Evolutionary conservation across 2,329 filamentous ascomycete genomes (phyloP), one percentile per base, ranked within the genome.

Genomic region (Microsporum ferrugineum): DNA sequence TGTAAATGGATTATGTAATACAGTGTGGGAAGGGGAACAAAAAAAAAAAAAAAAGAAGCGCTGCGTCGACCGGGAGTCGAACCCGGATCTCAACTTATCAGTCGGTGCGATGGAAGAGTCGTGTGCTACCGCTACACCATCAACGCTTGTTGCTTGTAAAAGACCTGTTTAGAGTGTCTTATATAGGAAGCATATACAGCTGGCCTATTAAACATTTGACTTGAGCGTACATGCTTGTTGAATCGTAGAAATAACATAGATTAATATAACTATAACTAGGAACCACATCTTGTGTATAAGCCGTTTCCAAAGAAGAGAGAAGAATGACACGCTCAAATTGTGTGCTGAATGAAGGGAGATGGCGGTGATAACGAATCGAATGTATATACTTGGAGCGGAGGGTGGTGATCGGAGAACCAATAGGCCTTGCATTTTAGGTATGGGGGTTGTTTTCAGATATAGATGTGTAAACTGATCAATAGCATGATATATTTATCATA

Each of bases 41-140:
- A n/a, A 29, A 29, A 49, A 29, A 49, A 49, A 53, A 53, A 53
- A 53, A 53, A 53, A 27, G 33, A 53, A 53, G 49, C 49, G 49
- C 49, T 53, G 49, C 49, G 49, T 53, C 49, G 49, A 53, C 49
- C 49, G 49, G 49, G 49, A 53, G 49, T 53, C 49, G 49, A 53
- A 53, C 49, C 49, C 49, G 49, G 49, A 53, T 53, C 49, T 53
- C 49, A 53, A 53, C 49, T 53, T 53, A 53, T 53, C 49, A 53
- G 49, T 53, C 49, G 31, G 49, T 53, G 49, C 29, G 49, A 53
- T 53, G 49, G 49, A 53, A 53, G 49, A 53, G 49, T 53, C 49
- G 49, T 53, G 49, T 53, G 49, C 49, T 53, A 53, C 49, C 49
- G 49, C 49, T 53, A 53, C 49, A 53, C 49, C 49, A 53, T 53